Percentiles rank a stretch among this genome's conserved stretches.
Conservation (phyloP, 768 basidiomycete species). For the Pleurotus salmoneostramineus region DNA sequence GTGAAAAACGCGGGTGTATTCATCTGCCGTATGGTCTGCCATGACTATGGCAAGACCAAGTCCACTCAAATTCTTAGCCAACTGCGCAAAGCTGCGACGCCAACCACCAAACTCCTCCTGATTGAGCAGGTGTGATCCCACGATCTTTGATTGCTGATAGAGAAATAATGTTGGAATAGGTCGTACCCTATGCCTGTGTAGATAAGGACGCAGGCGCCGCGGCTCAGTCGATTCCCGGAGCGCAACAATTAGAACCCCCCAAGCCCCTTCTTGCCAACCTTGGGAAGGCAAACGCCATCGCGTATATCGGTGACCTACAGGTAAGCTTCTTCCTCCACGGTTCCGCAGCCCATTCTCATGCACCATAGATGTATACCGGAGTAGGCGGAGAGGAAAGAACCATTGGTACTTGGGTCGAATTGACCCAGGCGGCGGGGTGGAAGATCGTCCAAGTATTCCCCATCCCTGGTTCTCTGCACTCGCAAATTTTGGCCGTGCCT, state of each 20-base stretch:
- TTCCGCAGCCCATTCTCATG: background rate
- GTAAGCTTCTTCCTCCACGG: constrained; percentile 9
- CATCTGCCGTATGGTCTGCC: constrained; percentile 24
- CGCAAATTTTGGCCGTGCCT: background rate
- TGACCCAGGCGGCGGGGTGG: constrained; percentile 22
- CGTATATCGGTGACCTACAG: constrained; percentile 20
- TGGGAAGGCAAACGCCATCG: constrained; percentile 16
- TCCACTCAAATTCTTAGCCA: constrained; percentile 20
- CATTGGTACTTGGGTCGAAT: constrained; percentile 17
- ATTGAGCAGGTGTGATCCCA: constrained; percentile 14
- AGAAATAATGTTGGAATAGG: background rate
- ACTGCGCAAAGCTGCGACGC: constrained; percentile 17
- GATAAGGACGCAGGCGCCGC: constrained; percentile 7
- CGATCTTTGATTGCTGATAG: background rate
- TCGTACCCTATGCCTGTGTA: constrained; percentile 15
- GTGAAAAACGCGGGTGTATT: constrained; percentile 21
- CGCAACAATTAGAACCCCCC: constrained; percentile 12
- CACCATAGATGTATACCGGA: constrained; percentile 21
- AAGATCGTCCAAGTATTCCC: constrained; percentile 10
- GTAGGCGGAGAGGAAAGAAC: constrained; percentile 27
- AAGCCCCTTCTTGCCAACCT: constrained; percentile 22
- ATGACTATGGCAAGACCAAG: constrained; percentile 24
- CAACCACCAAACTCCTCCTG: constrained; percentile 20
- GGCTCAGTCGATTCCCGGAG: background rate
- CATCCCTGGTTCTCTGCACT: constrained; percentile 1